Conservation (phyloP, 768 basidiomycete species). For the Lentinula boryana region DNA sequence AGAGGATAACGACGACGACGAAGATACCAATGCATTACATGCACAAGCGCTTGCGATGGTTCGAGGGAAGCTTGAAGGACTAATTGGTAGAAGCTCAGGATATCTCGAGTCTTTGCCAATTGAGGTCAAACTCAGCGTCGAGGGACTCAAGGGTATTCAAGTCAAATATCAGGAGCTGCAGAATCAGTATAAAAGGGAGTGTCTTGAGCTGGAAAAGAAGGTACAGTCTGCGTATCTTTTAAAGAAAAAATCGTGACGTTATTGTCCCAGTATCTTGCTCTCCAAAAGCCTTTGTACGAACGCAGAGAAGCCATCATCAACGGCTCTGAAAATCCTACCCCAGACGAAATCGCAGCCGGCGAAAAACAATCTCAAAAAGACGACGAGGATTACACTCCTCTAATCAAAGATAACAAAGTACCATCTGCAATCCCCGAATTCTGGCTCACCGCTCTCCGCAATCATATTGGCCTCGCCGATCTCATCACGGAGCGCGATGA, state of each 20-base stretch:
- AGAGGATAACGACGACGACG: conserved; percentile 43
- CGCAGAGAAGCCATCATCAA: conserved; percentile 81
- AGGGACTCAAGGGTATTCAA: conserved; percentile 93
- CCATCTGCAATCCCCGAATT: conserved; percentile 77
- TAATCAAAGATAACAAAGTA: conserved; percentile 45
- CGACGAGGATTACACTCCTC: conserved; percentile 60
- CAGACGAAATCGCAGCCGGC: conserved; percentile 81
- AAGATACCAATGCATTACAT: conserved; percentile 35
- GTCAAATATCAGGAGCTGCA: conserved; percentile 87
- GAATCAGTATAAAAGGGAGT: conserved; percentile 91
- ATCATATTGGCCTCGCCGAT: conserved; percentile 81
- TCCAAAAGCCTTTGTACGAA: conserved; percentile 81
- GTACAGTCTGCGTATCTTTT: conserved; percentile 32
- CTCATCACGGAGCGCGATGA: conserved; percentile 93
- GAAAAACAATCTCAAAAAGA: conserved; percentile 69
- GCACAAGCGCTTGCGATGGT: conserved; percentile 80
- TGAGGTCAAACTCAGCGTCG: conserved; percentile 77
- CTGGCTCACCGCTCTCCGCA: conserved; percentile 95
- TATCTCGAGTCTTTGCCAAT: conserved; percentile 88
- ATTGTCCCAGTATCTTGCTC: conserved; percentile 54
- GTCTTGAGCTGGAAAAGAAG: conserved; percentile 94
- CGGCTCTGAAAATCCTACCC: conserved; percentile 65
- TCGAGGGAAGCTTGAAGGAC: conserved; percentile 76
- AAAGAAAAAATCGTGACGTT: conserved; percentile 8
- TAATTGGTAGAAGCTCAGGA: conserved; percentile 89